These are phyloP conservation scores for Candida pseudoglaebosa DNA, from an alignment of 805 yeast species.

Conservation along the genomic window DNA sequence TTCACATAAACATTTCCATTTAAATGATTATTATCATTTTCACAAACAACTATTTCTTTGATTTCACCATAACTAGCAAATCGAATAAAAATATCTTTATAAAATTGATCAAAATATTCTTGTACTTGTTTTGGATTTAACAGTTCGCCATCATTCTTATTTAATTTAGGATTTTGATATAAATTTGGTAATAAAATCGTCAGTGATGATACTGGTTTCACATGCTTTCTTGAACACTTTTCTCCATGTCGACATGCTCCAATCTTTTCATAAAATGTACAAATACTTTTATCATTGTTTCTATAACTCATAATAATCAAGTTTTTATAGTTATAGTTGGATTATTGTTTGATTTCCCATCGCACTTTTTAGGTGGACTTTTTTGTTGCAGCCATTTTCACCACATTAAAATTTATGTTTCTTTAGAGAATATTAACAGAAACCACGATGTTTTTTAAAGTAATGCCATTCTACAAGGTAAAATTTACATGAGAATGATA, in stretches of 20 bases:
- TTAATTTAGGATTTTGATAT: slow-evolving; percentile 56
- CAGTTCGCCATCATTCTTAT: slow-evolving; percentile 26
- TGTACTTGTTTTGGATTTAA: slow-evolving; percentile 37
- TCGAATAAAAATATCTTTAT: slow-evolving; percentile 68
- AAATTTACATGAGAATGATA: too few species aligned
- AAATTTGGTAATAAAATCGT: slow-evolving; percentile 65
- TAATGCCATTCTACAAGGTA: too few species aligned
- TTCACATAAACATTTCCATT: slow-evolving; percentile 81
- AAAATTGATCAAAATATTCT: slow-evolving; percentile 56
- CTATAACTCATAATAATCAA: slow-evolving; percentile 4
- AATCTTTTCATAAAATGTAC: slow-evolving; percentile 69
- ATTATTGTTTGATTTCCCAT: not conserved
- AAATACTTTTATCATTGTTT: slow-evolving; percentile 13
- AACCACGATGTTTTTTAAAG: too few species aligned
- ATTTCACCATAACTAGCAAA: slow-evolving; percentile 48
- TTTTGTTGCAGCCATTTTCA: not conserved
- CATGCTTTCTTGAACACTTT: slow-evolving; percentile 73
- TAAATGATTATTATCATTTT: slow-evolving; percentile 76
- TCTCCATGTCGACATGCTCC: slow-evolving; percentile 96
- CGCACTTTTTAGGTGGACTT: too few species aligned
- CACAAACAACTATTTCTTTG: slow-evolving; percentile 69
- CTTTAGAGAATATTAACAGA: too few species aligned
- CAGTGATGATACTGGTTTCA: slow-evolving; percentile 59
- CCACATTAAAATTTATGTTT: too few species aligned
- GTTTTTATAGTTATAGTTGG: not conserved